Percentiles rank a stretch among this genome's conserved stretches.
phyloP scores from a whole-genome alignment of 1,284 basidiomycete genomes.

The Heterobasidion occidentale region DNA sequence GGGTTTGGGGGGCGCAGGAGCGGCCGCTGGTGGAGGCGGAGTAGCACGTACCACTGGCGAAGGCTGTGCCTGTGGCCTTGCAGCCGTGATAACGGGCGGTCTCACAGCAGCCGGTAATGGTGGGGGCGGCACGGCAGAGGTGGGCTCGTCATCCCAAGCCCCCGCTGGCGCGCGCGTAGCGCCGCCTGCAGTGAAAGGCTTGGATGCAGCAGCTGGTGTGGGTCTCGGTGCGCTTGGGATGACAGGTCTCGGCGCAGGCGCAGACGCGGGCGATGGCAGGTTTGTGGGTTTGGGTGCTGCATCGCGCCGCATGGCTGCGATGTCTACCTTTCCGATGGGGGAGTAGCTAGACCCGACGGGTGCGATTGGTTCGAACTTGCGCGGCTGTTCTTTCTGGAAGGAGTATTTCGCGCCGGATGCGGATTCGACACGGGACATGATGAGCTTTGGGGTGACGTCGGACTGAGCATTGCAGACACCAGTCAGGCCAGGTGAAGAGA shows the following conservation, averaged over 20 bases:
- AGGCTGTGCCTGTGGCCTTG: not conserved
- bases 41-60: constrained; percentile 4
- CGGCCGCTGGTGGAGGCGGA: constrained; percentile 35
- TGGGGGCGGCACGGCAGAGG: constrained; percentile 31
- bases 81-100: constrained; percentile 28
- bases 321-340: constrained; percentile 66
- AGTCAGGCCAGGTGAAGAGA: constrained; percentile 1
- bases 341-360: constrained; percentile 69
- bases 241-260: constrained; percentile 34
- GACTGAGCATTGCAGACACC: constrained; percentile 33
- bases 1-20: constrained; percentile 56
- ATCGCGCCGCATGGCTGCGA: constrained; percentile 47
- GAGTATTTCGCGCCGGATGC: constrained; percentile 93
- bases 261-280: constrained; percentile 24
- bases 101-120: constrained; percentile 37
- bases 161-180: constrained; percentile 33
- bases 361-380: constrained; percentile 61
- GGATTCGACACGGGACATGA: constrained; percentile 85
- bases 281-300: constrained; percentile 14
- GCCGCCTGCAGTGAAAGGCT: constrained; percentile 2
- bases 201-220: constrained; percentile 22
- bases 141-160: constrained; percentile 49
- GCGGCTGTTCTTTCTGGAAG: constrained; percentile 58
- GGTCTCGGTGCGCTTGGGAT: constrained; percentile 27
- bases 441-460: constrained; percentile 73